Conservation (phyloP, 306 rosid species). For the Prunus armeniaca region DNA sequence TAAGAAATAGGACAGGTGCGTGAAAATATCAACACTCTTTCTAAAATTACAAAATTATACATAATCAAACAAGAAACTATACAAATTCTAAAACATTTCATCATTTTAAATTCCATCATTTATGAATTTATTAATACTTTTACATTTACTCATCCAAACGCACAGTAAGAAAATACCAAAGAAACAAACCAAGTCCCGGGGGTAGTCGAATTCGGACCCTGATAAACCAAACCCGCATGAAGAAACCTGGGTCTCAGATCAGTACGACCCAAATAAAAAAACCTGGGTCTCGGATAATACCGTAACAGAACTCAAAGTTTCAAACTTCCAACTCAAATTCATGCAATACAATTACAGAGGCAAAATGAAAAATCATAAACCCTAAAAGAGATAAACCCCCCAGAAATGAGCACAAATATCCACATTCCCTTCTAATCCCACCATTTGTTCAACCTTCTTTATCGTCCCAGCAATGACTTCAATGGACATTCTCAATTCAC, state of each 20-base stretch:
- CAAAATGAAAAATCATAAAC: slow-evolving; percentile 5
- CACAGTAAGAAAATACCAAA: too few species aligned
- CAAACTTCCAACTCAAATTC: not conserved
- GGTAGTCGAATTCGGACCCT: not conserved
- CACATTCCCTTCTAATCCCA: not conserved
- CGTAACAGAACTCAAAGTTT: not conserved
- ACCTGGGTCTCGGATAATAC: not conserved
- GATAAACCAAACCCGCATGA: not conserved
- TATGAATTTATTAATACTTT: too few species aligned
- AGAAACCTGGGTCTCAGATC: not conserved
- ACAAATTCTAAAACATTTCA: too few species aligned
- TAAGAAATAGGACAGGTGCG: too few species aligned
- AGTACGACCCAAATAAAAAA: too few species aligned
- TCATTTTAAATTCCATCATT: too few species aligned
- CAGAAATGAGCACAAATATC: not conserved
- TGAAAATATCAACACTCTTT: too few species aligned
- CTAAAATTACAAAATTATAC: too few species aligned
- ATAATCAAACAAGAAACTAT: too few species aligned
- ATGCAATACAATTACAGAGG: not conserved
- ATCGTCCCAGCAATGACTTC: slow-evolving; percentile 38
- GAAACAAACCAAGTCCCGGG: not conserved
- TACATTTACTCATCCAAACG: too few species aligned
- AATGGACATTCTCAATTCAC: slow-evolving; percentile 50
- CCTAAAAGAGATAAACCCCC: slow-evolving; percentile 7
- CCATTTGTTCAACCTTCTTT: not conserved